phyloP scores from a whole-genome alignment of 2,329 filamentous ascomycete genomes.

The Macroventuria anomochaeta region DNA sequence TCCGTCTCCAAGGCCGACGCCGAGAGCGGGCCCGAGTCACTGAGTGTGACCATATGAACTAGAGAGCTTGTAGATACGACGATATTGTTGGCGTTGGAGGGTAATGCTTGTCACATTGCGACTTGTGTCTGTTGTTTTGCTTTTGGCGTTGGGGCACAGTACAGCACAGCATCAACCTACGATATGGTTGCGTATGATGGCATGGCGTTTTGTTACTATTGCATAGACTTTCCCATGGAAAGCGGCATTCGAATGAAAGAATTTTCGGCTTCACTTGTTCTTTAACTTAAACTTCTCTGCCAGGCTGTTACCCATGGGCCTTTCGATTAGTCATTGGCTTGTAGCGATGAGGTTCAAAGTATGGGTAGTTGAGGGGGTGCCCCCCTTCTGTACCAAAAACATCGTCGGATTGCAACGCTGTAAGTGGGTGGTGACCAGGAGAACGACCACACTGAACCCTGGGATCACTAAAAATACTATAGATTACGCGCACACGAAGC shows the following conservation, averaged over 20 bases:
- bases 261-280: neutral
- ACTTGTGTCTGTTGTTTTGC: neutral
- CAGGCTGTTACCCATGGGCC: neutral
- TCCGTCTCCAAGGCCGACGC: slow-evolving; percentile 39
- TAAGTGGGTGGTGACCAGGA: neutral
- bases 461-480: neutral
- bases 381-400: neutral
- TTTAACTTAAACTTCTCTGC: neutral
- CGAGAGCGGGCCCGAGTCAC: slow-evolving; percentile 20
- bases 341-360: neutral
- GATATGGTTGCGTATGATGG: slow-evolving; percentile 14
- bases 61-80: neutral
- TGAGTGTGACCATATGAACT: neutral
- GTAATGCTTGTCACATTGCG: neutral
- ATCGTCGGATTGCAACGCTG: too few species aligned
- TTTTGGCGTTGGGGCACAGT: slow-evolving; percentile 9
- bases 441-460: neutral
- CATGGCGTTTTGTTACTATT: slow-evolving; percentile 9
- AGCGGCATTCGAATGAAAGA: slow-evolving; percentile 10
- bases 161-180: slow-evolving; percentile 11
- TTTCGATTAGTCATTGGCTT: neutral
- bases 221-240: slow-evolving; percentile 15
- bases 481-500: neutral
- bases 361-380: slow-evolving; percentile 6
- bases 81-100: slow-evolving; percentile 2